Evolutionary conservation across 192 early-diverging fungal genomes (phyloP), one percentile per base, ranked within the genome.

Genomic region (Globomyces pollinis-pini): DNA sequence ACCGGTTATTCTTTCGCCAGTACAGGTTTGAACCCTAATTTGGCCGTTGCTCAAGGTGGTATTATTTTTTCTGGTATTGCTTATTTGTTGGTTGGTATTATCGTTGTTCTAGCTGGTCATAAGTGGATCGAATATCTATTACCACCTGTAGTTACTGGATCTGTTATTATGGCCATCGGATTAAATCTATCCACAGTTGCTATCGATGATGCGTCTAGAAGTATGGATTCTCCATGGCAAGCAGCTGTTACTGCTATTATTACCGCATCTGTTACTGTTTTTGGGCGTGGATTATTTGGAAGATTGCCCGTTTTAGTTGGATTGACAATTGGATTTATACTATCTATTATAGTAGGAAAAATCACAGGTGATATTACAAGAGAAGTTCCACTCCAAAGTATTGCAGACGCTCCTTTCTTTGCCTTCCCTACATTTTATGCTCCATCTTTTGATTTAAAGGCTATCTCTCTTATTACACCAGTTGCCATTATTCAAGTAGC

Each of bases 61-160:
- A 83, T 82, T n/a, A 54, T 82, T 3, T 51, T 75, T 24, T 68
- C 64, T 49, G 80, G 80, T 51, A 1, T 67, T 31, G 66, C 75
- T n/a, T 83, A 79, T 59, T 35, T 57, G 13, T 35, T 33, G 13
- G 61, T 81, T 36, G 65, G 57, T 23, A 18, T 71, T 4, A 24
- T 80, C 6, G 74, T 82, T 45, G 55, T 69, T 26, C 18, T 79
- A 26, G 26, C 50, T 24, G 80, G 80, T 11, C 42, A 66, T 28
- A 41, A 56, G 28, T 78, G 71, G 68, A 66, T 82, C 38, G 65
- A 83, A 57, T 36, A 69, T 38, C 28, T 78, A 12, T 63, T 82
- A 64, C 80, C 80, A 42, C 80, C 79, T 13, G 61, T 75, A 15
- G 78, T 81, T 15, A 77, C 80, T 4, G 79, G 79, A 31, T 62